Base-by-base conservation (phyloP, 805 yeast genomes). In the Cyberlindnera suaveolens region DNA sequence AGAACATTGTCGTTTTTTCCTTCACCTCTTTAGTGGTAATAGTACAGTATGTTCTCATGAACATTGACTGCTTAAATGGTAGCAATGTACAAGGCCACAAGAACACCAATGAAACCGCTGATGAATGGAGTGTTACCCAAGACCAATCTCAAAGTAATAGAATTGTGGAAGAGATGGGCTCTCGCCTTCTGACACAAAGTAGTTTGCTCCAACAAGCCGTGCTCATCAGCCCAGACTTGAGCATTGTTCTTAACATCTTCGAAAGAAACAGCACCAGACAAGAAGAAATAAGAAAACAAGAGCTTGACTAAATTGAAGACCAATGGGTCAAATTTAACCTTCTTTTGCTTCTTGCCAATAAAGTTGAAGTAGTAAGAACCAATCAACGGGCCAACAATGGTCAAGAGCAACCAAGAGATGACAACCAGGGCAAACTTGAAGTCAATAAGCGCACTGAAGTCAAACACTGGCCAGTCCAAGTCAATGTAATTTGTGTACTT, bases 271-370 rank as follows among this genome's bases (percentile, higher is more conserved):
- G 50, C 31, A 19, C 54, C 52, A 4, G 54, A 51, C 32, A 58
- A 44, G 45, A 70, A 52, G 45, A 65, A 57, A 58, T 66, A 70
- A 48, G 67, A 65, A 20, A 71, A 47, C 47, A 77, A 53, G 27
- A 72, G 57, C 57, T 77, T 77, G 41, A 67, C 47, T 51, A 78
- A 59, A 44, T 73, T 72, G 58, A 74, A 77, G 39, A 71, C 62
- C 48, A 78, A 68, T 34, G 85, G 83, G 58, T 79, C 85, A 58
- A 58, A 70, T 39, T 54, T 61, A 57, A 64, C 61, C 60, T 74
- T 65, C 34, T 46, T 51, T 15, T 45, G 46, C 44, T 55, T 57
- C 44, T 56, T 53, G 15, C 47, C 47, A 32, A 53, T 51, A 34
- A 61, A 62, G 48, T 62, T 62, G 42, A 62, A 46, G 50, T 60